Conservation (phyloP, 176 grass and related monocot species). For the Lolium rigidum region DNA sequence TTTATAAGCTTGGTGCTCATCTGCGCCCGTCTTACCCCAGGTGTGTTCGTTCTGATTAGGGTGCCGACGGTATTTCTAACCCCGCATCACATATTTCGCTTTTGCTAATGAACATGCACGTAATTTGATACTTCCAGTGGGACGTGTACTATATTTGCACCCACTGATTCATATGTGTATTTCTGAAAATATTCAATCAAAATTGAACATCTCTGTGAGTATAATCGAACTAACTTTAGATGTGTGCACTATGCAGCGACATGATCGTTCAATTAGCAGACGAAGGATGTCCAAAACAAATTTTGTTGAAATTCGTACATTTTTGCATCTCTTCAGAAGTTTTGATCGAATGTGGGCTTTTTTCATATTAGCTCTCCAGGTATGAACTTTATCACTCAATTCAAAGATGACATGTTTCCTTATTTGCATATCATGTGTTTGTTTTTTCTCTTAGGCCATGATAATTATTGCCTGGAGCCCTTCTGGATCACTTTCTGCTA, state of each 20-base stretch:
- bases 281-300: slow-evolving; percentile 80
- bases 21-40: not conserved
- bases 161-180: not conserved
- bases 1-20: not conserved
- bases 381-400: slow-evolving; percentile 42
- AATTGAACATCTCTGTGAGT: not conserved
- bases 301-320: slow-evolving; percentile 99
- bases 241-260: slow-evolving; percentile 37
- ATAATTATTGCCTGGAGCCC: slow-evolving; percentile 96
- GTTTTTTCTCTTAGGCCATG: slow-evolving; percentile 75
- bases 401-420: slow-evolving; percentile 25
- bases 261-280: slow-evolving; percentile 44
- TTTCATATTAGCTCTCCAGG: slow-evolving; percentile 95
- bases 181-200: slow-evolving; percentile 27
- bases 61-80: not conserved
- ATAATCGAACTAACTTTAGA: slow-evolving; percentile 37
- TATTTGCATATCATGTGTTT: slow-evolving; percentile 41
- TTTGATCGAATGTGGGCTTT: slow-evolving; percentile 99
- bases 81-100: not conserved
- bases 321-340: slow-evolving; percentile 95
- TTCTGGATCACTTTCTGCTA: slow-evolving; percentile 59
- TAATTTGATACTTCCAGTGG: slow-evolving; percentile 2
- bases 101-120: not conserved
- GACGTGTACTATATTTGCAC: slow-evolving; percentile 25
- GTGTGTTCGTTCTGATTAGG: not conserved